These are phyloP conservation scores for Solanum chaucha DNA, from an alignment of 257 asterid species.

Conservation along the genomic window DNA sequence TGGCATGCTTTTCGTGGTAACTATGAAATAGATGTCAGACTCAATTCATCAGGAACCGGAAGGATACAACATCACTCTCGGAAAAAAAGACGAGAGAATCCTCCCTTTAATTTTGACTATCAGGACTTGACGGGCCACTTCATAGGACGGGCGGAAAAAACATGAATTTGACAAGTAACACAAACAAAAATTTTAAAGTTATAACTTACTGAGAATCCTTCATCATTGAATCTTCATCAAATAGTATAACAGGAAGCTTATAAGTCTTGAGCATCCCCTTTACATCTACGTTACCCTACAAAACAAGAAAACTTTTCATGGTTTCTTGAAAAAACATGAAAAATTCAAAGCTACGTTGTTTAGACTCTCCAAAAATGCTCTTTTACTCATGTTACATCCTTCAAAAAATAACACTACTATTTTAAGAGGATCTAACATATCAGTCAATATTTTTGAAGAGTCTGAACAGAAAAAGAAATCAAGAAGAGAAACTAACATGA, in stretches of 20 bases:
- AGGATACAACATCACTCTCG: neutral
- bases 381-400: neutral
- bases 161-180: neutral
- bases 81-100: neutral
- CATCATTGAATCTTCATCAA: conserved; percentile 34
- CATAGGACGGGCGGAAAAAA: too few species aligned
- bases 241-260: conserved; percentile 41
- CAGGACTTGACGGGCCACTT: neutral
- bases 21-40: neutral
- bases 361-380: rapidly evolving
- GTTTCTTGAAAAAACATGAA: neutral
- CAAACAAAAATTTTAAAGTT: neutral
- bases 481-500: neutral
- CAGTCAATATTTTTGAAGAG: neutral
- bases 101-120: neutral
- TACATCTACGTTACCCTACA: conserved; percentile 16
- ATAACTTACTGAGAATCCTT: conserved; percentile 51
- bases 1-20: neutral
- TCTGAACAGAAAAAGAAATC: neutral
- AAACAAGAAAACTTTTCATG: neutral
- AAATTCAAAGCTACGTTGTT: neutral
- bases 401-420: neutral
- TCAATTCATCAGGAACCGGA: neutral
- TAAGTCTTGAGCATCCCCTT: conserved; percentile 27
- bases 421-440: neutral